These are phyloP conservation scores for Raphanus raphanistrum DNA, from an alignment of 345 rosid species.

Conservation along the genomic window DNA sequence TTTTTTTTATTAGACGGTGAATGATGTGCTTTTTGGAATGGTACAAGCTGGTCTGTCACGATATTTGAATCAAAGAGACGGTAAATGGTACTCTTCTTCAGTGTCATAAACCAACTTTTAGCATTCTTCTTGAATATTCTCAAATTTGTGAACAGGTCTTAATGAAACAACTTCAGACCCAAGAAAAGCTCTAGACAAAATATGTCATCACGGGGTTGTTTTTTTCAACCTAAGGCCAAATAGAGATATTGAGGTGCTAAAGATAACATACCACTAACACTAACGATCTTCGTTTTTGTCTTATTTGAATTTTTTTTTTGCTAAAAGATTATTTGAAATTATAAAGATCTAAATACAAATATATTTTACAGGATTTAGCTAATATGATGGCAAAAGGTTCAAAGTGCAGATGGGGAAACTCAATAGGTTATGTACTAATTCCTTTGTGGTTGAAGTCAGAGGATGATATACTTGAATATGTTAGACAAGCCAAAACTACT, in stretches of 20 bases:
- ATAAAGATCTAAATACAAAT: background rate
- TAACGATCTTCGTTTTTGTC: background rate
- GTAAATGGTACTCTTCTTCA: background rate
- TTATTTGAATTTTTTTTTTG: too few species aligned
- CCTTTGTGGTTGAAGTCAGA: conserved; percentile 43
- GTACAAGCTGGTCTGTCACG: background rate
- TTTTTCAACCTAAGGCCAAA: background rate
- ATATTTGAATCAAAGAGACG: background rate
- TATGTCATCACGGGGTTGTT: background rate
- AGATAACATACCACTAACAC: background rate
- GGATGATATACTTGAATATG: conserved; percentile 45
- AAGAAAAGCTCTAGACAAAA: background rate
- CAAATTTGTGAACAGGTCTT: background rate
- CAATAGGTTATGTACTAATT: conserved; percentile 45
- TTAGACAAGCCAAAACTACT: conserved; percentile 44
- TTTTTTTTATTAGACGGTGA: background rate
- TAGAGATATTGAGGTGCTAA: background rate
- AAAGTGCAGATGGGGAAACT: too few species aligned
- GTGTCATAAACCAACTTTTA: background rate
- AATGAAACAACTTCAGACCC: background rate
- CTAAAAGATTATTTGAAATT: too few species aligned
- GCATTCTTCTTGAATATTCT: background rate
- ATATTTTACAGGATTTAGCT: background rate
- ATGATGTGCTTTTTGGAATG: background rate
- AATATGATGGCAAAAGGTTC: background rate